These are phyloP conservation scores for Leishmania major DNA, from an alignment of 208 protist genomes.

Conservation along the genomic window DNA sequence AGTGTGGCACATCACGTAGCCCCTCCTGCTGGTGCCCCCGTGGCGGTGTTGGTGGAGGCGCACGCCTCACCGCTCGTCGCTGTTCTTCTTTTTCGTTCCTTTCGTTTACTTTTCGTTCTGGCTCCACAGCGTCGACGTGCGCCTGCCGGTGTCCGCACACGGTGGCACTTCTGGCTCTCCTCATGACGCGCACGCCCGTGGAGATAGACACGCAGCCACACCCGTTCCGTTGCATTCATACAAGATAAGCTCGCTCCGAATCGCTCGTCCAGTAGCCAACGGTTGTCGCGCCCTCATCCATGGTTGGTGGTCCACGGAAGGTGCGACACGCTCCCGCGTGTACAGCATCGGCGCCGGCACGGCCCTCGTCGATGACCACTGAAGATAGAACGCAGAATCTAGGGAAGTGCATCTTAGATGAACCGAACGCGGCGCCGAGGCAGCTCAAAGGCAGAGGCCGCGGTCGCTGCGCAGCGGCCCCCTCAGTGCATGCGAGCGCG, in stretches of 20 bases:
- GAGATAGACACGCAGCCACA: neutral
- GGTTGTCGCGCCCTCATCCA: neutral
- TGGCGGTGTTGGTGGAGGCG: neutral
- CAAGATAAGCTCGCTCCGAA: neutral
- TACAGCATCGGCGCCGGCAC: neutral
- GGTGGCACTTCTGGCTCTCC: neutral
- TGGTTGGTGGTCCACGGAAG: slow-evolving; percentile 9
- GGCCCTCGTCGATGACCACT: neutral
- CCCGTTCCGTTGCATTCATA: neutral
- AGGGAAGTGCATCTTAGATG: neutral
- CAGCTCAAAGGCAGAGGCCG: neutral
- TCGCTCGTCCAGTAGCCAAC: neutral
- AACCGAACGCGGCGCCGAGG: neutral
- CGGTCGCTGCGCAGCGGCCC: neutral
- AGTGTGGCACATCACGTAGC: neutral
- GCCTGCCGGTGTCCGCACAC: neutral
- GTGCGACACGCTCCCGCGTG: slow-evolving; percentile 5
- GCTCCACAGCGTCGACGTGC: neutral
- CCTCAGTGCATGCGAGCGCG: neutral
- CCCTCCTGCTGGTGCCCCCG: neutral
- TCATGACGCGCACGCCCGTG: neutral
- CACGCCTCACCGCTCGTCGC: neutral
- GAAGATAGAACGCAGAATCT: neutral
- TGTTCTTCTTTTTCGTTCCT: neutral
- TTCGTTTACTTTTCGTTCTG: neutral